Base-by-base conservation (phyloP, 2,329 filamentous ascomycete species). In the Cyclaneusma minus region DNA sequence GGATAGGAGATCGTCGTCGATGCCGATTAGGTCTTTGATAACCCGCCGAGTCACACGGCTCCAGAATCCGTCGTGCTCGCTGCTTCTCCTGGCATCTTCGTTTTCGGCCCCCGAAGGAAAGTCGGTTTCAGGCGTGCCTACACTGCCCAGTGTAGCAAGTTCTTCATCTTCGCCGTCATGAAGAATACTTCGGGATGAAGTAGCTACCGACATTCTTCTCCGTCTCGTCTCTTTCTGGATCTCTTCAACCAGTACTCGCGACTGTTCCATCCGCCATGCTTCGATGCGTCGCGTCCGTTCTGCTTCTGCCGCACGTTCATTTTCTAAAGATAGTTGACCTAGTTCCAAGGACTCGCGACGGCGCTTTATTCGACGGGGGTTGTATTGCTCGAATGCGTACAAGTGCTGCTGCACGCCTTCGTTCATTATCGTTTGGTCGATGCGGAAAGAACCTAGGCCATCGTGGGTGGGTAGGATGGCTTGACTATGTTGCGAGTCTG, bases 181-280 rank as follows among this genome's bases (percentile, higher is more conserved):
- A 22, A 39, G 16, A 16, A 37, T 29, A 35, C 47, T 48, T 29
- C 47, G 47, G 21, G 41, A 47, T 33, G 50, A 47, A 33, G 64
- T 69, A 22, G 58, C 58, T 38, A 70, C 58, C 6, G 69, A 75
- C 47, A 69, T 66, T 16, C 74, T 63, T 31, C 78, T 67, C 31
- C 78, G 64, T 29, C 70, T 62, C 4, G 84, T 92, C 52, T 93
- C 83, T 34, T 70, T 76, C 50, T 91, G 80, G 24, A 95, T 85
- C 51, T 94, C 83, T 29, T 92, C 80, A 17, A 94, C 50, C 15
- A 98, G 58, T 7, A 82, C 71, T 31, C 70, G 69, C 49, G 84
- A 93, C 48, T 98, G 85, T 44, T 95, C 87, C 44, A 91, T 54
- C 29, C 85, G 69, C 89, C 89, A 98, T 27, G 70, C 68, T 51